phyloP scores from a whole-genome alignment of 2,329 filamentous ascomycete species.

The Sporothrix sp. region DNA sequence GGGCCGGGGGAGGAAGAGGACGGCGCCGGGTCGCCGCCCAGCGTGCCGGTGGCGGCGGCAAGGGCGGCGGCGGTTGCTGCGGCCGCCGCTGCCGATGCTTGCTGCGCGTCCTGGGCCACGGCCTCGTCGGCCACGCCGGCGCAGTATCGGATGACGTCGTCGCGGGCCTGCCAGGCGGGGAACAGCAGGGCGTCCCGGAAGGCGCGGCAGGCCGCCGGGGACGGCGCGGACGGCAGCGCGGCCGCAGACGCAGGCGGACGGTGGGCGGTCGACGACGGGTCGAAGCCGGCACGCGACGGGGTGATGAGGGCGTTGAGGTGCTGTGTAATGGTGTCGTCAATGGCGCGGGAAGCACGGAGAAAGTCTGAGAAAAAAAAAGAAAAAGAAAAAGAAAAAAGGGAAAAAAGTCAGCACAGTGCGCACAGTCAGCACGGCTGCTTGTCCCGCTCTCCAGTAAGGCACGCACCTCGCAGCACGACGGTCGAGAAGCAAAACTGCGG shows the following conservation, averaged over 20 bases:
- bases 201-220: conserved; percentile 49
- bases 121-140: conserved; percentile 56
- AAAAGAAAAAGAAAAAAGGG: neutral
- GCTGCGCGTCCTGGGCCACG: conserved; percentile 53
- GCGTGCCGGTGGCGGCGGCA: neutral
- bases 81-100: neutral
- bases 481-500: conserved; percentile 73
- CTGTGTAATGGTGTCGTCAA: conserved; percentile 90
- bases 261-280: conserved; percentile 64
- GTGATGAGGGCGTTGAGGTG: conserved; percentile 84
- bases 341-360: conserved; percentile 72
- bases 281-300: conserved; percentile 62
- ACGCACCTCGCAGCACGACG: conserved; percentile 55
- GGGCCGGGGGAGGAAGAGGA: no score
- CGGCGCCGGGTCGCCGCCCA: neutral
- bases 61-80: neutral
- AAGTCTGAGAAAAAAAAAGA: conserved; percentile 56
- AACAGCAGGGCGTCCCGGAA: conserved; percentile 78
- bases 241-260: conserved; percentile 54
- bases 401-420: no score
- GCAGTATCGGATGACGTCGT: conserved; percentile 82
- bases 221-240: conserved; percentile 46
- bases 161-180: conserved; percentile 75
- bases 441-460: neutral
- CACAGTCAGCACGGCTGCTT: no score